Percentiles rank a stretch among this genome's conserved stretches.
Conservation (phyloP, 768 basidiomycete species). For the Hericium erinaceus region DNA sequence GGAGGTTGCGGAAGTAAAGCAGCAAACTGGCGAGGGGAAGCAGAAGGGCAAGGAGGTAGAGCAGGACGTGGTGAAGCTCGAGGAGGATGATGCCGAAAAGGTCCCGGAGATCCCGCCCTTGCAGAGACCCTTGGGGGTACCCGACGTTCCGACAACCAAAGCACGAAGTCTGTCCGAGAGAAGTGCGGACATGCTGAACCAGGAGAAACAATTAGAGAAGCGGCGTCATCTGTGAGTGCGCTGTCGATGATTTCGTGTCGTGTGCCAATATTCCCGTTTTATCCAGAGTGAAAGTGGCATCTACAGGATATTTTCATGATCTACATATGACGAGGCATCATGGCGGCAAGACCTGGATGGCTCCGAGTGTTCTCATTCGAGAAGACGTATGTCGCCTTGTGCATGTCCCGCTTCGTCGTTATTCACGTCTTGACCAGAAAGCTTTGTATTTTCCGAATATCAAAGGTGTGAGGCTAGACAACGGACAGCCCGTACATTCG, state of each 20-base stretch:
- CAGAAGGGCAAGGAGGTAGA: background rate
- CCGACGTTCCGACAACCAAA: slow-evolving; percentile 43
- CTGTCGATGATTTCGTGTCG: slow-evolving; percentile 6
- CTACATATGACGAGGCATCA: slow-evolving; percentile 68
- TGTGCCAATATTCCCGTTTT: background rate
- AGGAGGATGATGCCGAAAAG: background rate
- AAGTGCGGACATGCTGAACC: slow-evolving; percentile 60
- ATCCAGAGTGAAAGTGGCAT: slow-evolving; percentile 48
- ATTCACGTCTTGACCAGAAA: slow-evolving; percentile 44
- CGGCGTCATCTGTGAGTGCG: slow-evolving; percentile 45
- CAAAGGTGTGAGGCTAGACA: slow-evolving; percentile 56
- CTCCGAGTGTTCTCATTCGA: slow-evolving; percentile 78
- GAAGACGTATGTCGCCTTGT: slow-evolving; percentile 61
- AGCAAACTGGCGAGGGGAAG: background rate
- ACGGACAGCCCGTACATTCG: slow-evolving; percentile 53
- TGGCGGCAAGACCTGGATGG: slow-evolving; percentile 94
- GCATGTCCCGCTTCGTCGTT: background rate
- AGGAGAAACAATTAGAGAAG: slow-evolving; percentile 61
- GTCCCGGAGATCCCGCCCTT: slow-evolving; percentile 25
- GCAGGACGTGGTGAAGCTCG: background rate
- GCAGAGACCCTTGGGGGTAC: slow-evolving; percentile 68
- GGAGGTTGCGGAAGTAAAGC: background rate
- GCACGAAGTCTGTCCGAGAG: slow-evolving; percentile 37
- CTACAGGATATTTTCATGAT: slow-evolving; percentile 86
- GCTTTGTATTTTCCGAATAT: slow-evolving; percentile 89